Conservation (phyloP, 148 eudicot genomes). For the Vaccinium vitisidaea region DNA sequence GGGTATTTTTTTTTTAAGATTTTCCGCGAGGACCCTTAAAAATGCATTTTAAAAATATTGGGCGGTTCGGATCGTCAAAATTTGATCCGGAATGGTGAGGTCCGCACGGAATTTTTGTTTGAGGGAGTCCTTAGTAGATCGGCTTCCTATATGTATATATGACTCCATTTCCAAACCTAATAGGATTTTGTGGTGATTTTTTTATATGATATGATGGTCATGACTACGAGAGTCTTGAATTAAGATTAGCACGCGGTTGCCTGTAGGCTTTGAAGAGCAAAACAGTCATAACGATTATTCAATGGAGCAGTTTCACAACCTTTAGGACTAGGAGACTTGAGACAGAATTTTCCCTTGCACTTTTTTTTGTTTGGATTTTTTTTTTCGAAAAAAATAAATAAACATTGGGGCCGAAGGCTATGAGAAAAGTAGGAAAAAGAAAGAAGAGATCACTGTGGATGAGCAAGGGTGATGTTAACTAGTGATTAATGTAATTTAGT, state of each 20-base stretch:
- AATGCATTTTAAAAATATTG: no score
- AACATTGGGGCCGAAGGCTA: neutral
- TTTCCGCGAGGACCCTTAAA: no score
- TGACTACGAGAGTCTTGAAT: neutral
- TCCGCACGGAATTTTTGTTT: no score
- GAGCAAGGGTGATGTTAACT: neutral
- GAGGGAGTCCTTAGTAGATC: no score
- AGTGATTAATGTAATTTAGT: neutral
- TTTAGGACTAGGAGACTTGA: neutral
- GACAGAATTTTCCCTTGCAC: neutral
- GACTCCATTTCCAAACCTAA: neutral
- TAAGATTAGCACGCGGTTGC: neutral
- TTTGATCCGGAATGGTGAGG: no score
- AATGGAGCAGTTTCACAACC: neutral
- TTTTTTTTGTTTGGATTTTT: neutral
- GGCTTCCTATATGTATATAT: no score
- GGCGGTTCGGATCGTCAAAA: no score
- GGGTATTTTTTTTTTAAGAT: no score
- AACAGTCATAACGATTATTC: neutral
- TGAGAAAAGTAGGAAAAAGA: neutral
- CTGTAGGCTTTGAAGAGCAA: neutral
- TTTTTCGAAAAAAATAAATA: neutral
- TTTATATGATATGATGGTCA: neutral
- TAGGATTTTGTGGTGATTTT: neutral
- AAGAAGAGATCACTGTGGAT: slow-evolving; percentile 9